These are phyloP conservation scores for Boletus eberwhitei DNA, from an alignment of 768 basidiomycete species.

Conservation along the genomic window DNA sequence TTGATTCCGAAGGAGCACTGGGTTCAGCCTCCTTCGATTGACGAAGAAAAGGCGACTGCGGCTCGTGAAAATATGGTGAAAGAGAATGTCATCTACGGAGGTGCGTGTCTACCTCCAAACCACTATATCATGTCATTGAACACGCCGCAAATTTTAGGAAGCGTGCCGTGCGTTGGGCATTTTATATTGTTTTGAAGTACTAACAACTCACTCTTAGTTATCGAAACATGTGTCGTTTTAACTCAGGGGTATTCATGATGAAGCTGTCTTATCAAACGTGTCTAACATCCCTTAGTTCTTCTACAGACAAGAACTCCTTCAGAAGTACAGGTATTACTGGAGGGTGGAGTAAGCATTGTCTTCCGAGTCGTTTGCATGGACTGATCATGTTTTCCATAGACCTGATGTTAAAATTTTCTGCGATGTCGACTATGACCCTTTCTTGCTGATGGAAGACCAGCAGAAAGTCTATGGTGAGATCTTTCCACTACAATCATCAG, in stretches of 20 bases:
- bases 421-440: slow-evolving; percentile 75
- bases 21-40: slow-evolving; percentile 75
- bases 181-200: neutral
- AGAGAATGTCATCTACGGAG: slow-evolving; percentile 64
- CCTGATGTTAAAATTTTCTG: slow-evolving; percentile 82
- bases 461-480: slow-evolving; percentile 76
- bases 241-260: slow-evolving; percentile 63
- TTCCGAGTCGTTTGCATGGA: slow-evolving; percentile 1
- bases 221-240: slow-evolving; percentile 95
- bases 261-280: neutral
- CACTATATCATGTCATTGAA: slow-evolving; percentile 5
- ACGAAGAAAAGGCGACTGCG: slow-evolving; percentile 60
- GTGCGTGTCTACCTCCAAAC: slow-evolving; percentile 28
- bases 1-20: slow-evolving; percentile 68
- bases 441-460: slow-evolving; percentile 73
- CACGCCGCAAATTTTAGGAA: slow-evolving; percentile 41
- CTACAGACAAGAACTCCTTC: slow-evolving; percentile 73
- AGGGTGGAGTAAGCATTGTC: slow-evolving; percentile 69
- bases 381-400: slow-evolving; percentile 33
- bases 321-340: slow-evolving; percentile 85
- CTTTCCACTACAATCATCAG: neutral
- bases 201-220: slow-evolving; percentile 46
- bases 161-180: slow-evolving; percentile 56
- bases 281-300: slow-evolving; percentile 56
- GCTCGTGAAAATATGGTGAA: slow-evolving; percentile 61